These are phyloP conservation scores for Xylaria sp. DNA, from an alignment of 2,329 filamentous ascomycete species.

Conservation along the genomic window DNA sequence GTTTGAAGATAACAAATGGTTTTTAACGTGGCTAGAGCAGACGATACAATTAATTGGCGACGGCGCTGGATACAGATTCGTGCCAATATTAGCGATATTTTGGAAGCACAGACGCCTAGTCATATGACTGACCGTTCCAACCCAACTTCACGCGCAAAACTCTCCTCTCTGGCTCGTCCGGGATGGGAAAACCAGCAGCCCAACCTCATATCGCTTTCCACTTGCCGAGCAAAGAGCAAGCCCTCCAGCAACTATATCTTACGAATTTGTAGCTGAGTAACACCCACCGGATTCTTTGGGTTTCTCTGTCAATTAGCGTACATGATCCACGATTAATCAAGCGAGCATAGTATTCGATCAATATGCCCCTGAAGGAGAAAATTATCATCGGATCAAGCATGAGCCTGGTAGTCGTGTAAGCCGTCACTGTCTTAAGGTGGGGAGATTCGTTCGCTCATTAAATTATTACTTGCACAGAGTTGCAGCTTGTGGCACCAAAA, in stretches of 20 bases:
- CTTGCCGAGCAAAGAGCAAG: neutral
- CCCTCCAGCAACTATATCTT: neutral
- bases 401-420: conserved; percentile 41
- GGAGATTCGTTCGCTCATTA: neutral
- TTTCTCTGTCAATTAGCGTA: neutral
- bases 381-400: conserved; percentile 31
- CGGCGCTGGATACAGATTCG: neutral
- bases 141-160: neutral
- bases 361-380: conserved; percentile 30
- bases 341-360: neutral
- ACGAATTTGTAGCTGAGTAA: neutral
- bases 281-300: neutral
- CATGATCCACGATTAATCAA: neutral
- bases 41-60: too few relatives aligned
- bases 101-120: neutral
- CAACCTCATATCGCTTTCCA: neutral
- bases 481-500: conserved; percentile 26
- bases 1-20: neutral
- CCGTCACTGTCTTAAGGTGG: neutral
- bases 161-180: neutral
- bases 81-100: neutral
- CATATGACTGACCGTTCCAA: neutral
- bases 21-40: neutral
- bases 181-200: neutral
- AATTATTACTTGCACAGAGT: conserved; percentile 11